Conservation (phyloP, 129 eudicot species). For the Flaveria ramosissima region DNA sequence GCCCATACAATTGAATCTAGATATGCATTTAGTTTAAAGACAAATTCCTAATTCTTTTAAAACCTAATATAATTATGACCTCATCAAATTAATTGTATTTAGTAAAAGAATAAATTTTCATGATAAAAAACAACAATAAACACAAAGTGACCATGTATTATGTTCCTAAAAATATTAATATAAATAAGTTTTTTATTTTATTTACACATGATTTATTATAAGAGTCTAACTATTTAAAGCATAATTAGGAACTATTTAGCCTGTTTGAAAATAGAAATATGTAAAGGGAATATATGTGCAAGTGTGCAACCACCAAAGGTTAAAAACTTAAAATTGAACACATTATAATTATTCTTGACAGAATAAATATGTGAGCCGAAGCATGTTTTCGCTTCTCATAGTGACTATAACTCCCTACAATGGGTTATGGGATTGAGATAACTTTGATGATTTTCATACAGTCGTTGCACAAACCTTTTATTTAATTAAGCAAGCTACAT, state of each 20-base stretch:
- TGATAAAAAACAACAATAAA: not conserved
- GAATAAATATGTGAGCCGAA: not conserved
- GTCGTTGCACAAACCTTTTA: not conserved
- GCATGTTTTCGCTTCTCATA: not conserved
- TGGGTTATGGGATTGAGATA: not conserved
- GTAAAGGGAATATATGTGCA: not conserved
- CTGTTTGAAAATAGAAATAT: not conserved
- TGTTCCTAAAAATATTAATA: not conserved
- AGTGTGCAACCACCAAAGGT: not conserved
- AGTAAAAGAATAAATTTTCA: not conserved
- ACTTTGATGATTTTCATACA: not conserved
- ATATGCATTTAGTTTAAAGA: slow-evolving; percentile 1
- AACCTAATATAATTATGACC: not conserved
- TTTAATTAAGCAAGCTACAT: slow-evolving; percentile 15
- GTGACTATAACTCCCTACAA: not conserved
- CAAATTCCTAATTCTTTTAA: not conserved
- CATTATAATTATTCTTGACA: not conserved
- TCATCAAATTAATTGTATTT: not conserved
- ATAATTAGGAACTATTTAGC: not conserved
- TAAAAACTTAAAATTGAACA: too few species aligned
- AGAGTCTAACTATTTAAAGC: not conserved
- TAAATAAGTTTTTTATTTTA: not conserved
- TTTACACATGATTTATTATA: not conserved
- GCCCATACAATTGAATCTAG: not conserved
- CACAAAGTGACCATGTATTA: not conserved